phyloP scores from a whole-genome alignment of 1,284 basidiomycete species.

The Marasmius tenuissimus region DNA sequence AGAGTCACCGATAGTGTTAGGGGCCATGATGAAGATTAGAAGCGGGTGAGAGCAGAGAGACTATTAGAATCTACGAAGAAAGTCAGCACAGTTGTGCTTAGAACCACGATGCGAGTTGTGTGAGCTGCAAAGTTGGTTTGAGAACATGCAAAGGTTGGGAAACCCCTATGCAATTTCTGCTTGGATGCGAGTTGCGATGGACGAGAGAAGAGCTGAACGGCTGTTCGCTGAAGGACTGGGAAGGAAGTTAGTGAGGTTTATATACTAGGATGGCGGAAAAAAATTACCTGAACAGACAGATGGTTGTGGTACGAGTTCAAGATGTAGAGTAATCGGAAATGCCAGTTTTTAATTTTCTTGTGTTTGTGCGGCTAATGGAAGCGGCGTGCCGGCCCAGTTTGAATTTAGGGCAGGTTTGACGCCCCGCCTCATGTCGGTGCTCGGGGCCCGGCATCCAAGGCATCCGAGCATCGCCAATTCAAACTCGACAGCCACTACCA shows the following conservation, averaged over 20 bases:
- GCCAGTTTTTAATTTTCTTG: too few relatives aligned
- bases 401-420: too few relatives aligned
- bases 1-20: constrained; percentile 42
- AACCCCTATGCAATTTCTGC: not conserved
- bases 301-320: not conserved
- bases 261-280: not conserved
- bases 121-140: constrained; percentile 78
- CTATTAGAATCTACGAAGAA: constrained; percentile 52
- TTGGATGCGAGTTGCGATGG: not conserved
- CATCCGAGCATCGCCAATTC: too few relatives aligned
- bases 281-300: not conserved
- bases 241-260: not conserved
- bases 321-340: not conserved
- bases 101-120: constrained; percentile 78
- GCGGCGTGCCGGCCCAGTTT: too few relatives aligned
- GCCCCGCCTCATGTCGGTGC: too few relatives aligned
- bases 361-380: too few relatives aligned
- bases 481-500: too few relatives aligned
- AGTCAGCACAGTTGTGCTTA: constrained; percentile 69
- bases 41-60: constrained; percentile 23
- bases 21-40: constrained; percentile 46
- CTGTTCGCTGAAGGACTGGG: not conserved
- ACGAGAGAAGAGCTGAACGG: not conserved
- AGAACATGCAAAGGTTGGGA: constrained; percentile 75
- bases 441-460: too few relatives aligned